phyloP scores from a whole-genome alignment of 2,329 filamentous ascomycete genomes.

The Elsinoe australis region DNA sequence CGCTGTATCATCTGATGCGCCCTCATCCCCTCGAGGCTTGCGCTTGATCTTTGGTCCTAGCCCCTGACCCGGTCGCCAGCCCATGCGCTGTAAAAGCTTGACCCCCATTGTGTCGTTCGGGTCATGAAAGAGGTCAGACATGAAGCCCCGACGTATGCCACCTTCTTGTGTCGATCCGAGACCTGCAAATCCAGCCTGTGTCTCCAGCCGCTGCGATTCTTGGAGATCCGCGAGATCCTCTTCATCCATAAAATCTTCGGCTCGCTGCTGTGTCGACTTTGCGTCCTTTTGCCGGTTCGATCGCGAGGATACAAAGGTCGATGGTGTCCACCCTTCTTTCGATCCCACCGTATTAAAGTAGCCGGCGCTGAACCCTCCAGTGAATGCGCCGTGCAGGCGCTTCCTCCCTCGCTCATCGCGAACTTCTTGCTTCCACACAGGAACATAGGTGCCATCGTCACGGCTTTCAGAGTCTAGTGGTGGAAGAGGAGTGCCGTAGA shows the following conservation, averaged over 20 bases:
- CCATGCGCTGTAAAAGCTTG: constrained; percentile 82
- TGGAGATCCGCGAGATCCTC: constrained; percentile 85
- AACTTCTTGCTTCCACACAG: constrained; percentile 97
- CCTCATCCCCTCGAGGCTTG: constrained; percentile 57
- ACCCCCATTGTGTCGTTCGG: constrained; percentile 79
- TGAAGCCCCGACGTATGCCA: constrained; percentile 42
- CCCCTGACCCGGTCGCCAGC: constrained; percentile 90
- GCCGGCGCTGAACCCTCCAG: constrained; percentile 91
- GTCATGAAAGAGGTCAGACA: constrained; percentile 65
- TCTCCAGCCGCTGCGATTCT: constrained; percentile 68
- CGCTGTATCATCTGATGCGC: constrained; percentile 28
- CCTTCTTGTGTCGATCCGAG: constrained; percentile 61
- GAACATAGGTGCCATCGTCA: constrained; percentile 87
- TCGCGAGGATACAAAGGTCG: constrained; percentile 85
- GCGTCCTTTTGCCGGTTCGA: constrained; percentile 61
- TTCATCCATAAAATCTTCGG: constrained; percentile 96
- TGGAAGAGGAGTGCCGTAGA: constrained; percentile 80
- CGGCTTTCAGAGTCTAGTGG: constrained; percentile 65
- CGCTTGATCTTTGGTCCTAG: constrained; percentile 80
- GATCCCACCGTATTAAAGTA: constrained; percentile 98
- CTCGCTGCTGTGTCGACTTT: constrained; percentile 47
- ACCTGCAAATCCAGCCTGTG: constrained; percentile 63
- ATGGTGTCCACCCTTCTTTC: constrained; percentile 94
- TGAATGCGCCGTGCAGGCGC: constrained; percentile 90
- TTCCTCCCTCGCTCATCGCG: constrained; percentile 86